Evolutionary conservation across 345 rosid genomes (phyloP), one percentile per base, ranked within the genome.

Genomic region (Brassica cretica): DNA sequence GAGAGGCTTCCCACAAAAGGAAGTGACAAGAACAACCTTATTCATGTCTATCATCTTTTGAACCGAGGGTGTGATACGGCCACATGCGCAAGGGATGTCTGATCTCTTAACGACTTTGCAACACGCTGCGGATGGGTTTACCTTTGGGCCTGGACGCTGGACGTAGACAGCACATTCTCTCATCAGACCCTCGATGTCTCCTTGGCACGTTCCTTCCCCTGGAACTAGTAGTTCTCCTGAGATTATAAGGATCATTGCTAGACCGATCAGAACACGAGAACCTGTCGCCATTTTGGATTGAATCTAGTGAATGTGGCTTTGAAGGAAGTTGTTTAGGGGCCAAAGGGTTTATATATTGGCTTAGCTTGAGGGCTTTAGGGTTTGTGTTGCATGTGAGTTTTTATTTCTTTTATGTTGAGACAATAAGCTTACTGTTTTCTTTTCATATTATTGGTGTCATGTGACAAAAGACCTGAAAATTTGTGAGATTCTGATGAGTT

Each of bases 1-100:
- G 0, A 81, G 77, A 16, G 83, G 80, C 61, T 64, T 81, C 14
- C 83, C 83, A 75, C 83, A 81, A 76, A 81, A 81, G 61, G 83
- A 63, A 49, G 80, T 72, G 51, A 81, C 77, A 67, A 71, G 80
- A 66, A 81, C 77, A 27, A 81, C 83, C 66, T 81, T 81, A 29
- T 37, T 25, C 83, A 81, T 76, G 27, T 81, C 80, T 51, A 81
- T 81, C 80, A 75, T 75, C 63, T 81, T 66, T 2, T 33, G 65
- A 8, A 76, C 83, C 5, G 76, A 64, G 30, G 35, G 21, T 5
- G 80, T 81, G 67, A 76, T 8, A 53, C 76, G 77, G 41, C 74
- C 74, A 61, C 80, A 76, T 3, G 80, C 77, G 12, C 83, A 81
- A 15, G 14, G 65, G n/a, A 81, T 76, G 56, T 76, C 83, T 35